Base-by-base conservation (phyloP, 352 stramenopile genomes). In the Halophytophthora polymorphica region DNA sequence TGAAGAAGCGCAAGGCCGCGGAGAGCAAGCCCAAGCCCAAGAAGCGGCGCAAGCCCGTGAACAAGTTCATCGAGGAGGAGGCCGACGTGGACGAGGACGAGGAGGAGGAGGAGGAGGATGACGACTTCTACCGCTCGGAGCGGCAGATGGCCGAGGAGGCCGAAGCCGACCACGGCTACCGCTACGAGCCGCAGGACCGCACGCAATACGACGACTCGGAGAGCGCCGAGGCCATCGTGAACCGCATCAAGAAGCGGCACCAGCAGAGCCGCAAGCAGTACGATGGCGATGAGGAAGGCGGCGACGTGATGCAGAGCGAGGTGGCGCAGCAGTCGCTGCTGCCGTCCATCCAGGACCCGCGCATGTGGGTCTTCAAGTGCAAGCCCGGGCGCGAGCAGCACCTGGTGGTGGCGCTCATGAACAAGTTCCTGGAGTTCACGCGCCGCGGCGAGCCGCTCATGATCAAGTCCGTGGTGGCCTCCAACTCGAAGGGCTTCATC, bases 291-390 rank as follows among this genome's bases (percentile, higher is more conserved):
- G 85, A 95, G 35, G 85, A 93, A 45, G 79, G 83, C 3, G 77
- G 77, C 2, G 85, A 93, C 21, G 73, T 91, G 38, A 73, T 90
- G 52, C 85, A 95, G 64, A 93, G 73, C 40, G 85, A 91, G 11
- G 85, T 95, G 35, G 85, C 85, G 36, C 85, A 95, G 60, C 85
- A 95, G 62, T 90, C 83, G 33, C 72, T 94, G 18, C 58, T 95
- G 57, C 85, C 85, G 45, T 94, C 85, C 17, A 94, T 95, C 50
- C 82, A 94, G 55, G 85, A 95, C 47, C 85, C 85, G 39, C 81
- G 83, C 45, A 87, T 95, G 77, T 95, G 85, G 85, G 83, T 95
- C 19, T 93, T 95, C 60, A 95, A 95, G 58, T 95, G 85, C 76
- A 95, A 95, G 64, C 83, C 85, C 37, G 85, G 85, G 21, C 81